Evolutionary conservation across 1,284 basidiomycete species (phyloP).

Genomic region (Trametes pubescens): DNA sequence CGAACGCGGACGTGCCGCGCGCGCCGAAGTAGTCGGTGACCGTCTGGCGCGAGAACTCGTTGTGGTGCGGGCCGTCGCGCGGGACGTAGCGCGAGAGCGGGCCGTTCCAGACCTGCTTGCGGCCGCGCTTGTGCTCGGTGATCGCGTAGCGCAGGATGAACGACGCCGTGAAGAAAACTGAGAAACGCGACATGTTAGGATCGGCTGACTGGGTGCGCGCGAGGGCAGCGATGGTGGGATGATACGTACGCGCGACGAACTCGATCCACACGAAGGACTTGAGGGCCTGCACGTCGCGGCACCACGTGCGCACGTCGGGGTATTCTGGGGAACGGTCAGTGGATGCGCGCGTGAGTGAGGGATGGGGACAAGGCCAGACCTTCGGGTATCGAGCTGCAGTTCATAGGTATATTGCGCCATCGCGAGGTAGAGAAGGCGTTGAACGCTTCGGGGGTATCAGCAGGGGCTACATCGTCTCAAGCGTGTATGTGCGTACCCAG

Average conservation of each 20-base stretch:
- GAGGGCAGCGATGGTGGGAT: background rate
- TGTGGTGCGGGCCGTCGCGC: conserved; percentile 20
- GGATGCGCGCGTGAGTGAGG: too few species aligned
- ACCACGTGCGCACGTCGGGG: conserved; percentile 57
- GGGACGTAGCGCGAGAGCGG: conserved; percentile 57
- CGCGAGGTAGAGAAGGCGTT: conserved; percentile 67
- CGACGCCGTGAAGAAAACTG: conserved; percentile 54
- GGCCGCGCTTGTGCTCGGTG: conserved; percentile 52
- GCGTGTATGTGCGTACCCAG: conserved; percentile 46
- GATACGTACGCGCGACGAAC: conserved; percentile 57
- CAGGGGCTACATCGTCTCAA: too few species aligned
- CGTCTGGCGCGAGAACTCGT: conserved; percentile 25
- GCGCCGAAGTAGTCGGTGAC: conserved; percentile 33
- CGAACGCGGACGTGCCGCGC: conserved; percentile 29
- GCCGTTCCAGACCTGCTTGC: conserved; percentile 59
- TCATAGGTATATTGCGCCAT: conserved; percentile 57
- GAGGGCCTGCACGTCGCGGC: conserved; percentile 59
- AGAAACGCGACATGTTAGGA: background rate
- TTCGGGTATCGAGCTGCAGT: conserved; percentile 56
- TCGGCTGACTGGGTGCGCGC: background rate
- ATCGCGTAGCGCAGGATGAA: conserved; percentile 54
- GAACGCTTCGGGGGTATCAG: conserved; percentile 50
- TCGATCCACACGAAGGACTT: conserved; percentile 67
- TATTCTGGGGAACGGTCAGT: conserved; percentile 45
- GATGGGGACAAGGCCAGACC: conserved; percentile 42